Evolutionary conservation across 495 filamentous ascomycete species (phyloP), one percentile per base, ranked within the genome.

Genomic region (Penicillium verhagenii): DNA sequence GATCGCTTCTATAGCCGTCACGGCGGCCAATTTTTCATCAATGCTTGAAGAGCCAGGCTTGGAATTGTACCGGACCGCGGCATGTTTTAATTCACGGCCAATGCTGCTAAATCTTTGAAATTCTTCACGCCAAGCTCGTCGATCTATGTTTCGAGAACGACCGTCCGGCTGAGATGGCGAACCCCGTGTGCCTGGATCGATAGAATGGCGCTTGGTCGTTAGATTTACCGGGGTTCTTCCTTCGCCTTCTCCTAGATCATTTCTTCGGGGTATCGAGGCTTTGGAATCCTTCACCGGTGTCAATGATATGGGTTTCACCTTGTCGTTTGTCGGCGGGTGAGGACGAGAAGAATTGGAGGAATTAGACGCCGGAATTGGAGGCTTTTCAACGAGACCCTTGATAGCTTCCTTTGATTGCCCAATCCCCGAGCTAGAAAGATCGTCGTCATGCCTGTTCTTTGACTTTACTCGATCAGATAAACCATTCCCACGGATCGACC

Each of bases 1-100:
- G 39, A 80, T 71, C 19, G 78, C 72, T 50, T 82, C 79, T 24
- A 78, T 68, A 1, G 70, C 78, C 28, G 72, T 72, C 13, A 72
- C 72, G 16, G 72, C 72, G 29, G 72, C 74, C 21, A 73, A 61
- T 51, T 76, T 79, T 42, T 72, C 71, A 48, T 76, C 72, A 6
- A 50, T 37, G 6, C 43, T 52, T 9, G 67, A 65, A n/a, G 63
- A 58, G 14, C 57, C 52, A 9, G 69, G 59, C 58, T 69, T 70
- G 24, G 64, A 52, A 16, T 67, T 71, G 47, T 71, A 67, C 25
- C 66, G 68, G 38, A 80, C 76, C 8, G 74, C 72, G 0, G 72
- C 70, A 61, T 80, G 76, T 55, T 82, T 82, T 31, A 80, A 52
- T 47, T 80, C 74, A 40, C 75, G 74, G 6, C 75, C 79, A 16